Evolutionary conservation across 2,329 filamentous ascomycete genomes (phyloP).

Genomic region (Colletotrichum theobromicola): DNA sequence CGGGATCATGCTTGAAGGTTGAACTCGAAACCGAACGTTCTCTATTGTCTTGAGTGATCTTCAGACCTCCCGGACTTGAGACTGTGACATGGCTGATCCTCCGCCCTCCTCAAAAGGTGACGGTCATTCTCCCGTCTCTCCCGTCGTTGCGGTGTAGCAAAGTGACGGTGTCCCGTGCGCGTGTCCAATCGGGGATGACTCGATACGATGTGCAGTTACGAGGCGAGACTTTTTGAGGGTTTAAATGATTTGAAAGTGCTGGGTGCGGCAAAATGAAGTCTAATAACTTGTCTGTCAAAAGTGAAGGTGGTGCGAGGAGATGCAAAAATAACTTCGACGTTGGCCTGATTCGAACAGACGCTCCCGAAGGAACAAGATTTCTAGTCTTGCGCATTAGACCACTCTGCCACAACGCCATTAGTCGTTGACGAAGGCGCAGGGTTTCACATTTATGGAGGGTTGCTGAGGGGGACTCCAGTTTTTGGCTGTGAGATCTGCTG

Average conservation of each 20-base stretch:
- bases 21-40: neutral
- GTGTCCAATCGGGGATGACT: neutral
- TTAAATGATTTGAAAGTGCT: neutral
- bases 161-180: neutral
- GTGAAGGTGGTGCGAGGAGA: neutral
- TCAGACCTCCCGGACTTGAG: neutral
- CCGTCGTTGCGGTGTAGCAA: neutral
- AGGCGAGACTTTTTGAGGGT: neutral
- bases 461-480: neutral
- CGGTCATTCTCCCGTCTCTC: neutral
- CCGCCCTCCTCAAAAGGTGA: neutral
- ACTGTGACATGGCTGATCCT: conserved; percentile 13
- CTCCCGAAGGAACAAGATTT: conserved; percentile 18
- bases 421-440: fast-evolving
- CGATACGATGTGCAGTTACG: neutral
- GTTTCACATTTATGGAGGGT: fast-evolving
- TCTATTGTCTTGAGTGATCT: neutral
- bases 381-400: conserved; percentile 18
- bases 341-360: conserved; percentile 16
- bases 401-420: conserved; percentile 15
- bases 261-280: neutral
- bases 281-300: neutral
- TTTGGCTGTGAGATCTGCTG: neutral
- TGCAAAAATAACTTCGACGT: neutral
- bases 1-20: neutral